These are phyloP conservation scores for Ceratobasidium sp. DNA, from an alignment of 1,284 basidiomycete genomes.

Conservation along the genomic window DNA sequence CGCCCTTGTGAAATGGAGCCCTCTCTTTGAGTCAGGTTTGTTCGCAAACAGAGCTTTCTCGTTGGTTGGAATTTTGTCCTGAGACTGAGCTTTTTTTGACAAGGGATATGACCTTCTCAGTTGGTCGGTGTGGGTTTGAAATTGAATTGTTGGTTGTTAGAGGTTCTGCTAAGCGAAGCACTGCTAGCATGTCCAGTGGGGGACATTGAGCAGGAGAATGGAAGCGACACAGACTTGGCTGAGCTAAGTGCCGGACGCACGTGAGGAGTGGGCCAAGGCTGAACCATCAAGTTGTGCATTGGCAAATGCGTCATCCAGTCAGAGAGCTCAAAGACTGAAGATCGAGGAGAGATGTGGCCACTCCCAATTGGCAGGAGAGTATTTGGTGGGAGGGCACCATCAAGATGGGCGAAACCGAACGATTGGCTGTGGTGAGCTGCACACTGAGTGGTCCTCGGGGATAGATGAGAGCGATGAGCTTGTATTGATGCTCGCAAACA, in stretches of 20 bases:
- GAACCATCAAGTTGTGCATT: conserved; percentile 16
- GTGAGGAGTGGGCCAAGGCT: conserved; percentile 18
- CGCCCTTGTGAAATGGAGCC: conserved; percentile 5
- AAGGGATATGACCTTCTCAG: not conserved
- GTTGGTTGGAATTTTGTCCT: conserved; percentile 6
- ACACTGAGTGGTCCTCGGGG: not conserved
- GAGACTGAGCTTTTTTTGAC: conserved; percentile 14
- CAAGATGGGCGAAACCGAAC: conserved; percentile 21
- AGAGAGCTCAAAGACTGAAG: too few relatives aligned
- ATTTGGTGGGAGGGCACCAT: too few relatives aligned
- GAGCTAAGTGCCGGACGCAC: conserved; percentile 4
- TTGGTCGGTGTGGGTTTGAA: not conserved
- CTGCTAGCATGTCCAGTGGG: conserved; percentile 2
- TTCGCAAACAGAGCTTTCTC: conserved; percentile 8
- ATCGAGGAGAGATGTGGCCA: too few relatives aligned
- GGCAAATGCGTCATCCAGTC: conserved; percentile 30
- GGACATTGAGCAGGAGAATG: conserved; percentile 24
- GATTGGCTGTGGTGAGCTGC: conserved; percentile 26
- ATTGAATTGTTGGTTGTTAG: conserved; percentile 10
- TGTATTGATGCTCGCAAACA: too few relatives aligned
- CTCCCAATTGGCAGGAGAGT: too few relatives aligned
- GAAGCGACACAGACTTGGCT: conserved; percentile 22
- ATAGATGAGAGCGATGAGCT: not conserved
- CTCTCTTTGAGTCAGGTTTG: not conserved
- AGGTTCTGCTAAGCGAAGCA: not conserved